A percentile compares a stretch with the other conserved stretches of the same genome.
Conservation (phyloP, 768 basidiomycete species). For the Tricholoma sp. region DNA sequence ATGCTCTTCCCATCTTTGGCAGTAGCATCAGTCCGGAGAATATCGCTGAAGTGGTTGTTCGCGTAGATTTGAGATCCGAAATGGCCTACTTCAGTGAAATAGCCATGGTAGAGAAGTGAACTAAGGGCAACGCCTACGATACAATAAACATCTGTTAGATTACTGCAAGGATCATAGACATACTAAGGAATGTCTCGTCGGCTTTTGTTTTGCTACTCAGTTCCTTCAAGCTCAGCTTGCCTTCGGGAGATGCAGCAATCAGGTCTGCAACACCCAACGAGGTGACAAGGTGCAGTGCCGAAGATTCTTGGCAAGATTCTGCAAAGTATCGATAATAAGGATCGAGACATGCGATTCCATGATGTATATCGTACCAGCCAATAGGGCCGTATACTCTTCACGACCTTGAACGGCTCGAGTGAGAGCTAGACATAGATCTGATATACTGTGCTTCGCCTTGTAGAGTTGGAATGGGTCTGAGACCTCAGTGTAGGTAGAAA, state of each 20-base stretch:
- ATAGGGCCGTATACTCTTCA: conserved; percentile 7
- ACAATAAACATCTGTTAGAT: background rate
- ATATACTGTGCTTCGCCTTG: conserved; percentile 3
- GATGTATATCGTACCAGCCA: background rate
- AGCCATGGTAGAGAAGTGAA: conserved; percentile 3
- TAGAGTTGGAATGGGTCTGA: conserved; percentile 1
- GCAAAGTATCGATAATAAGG: background rate
- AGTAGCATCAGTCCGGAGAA: conserved; percentile 1
- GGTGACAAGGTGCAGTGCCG: conserved; percentile 3
- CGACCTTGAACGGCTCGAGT: conserved; percentile 3
- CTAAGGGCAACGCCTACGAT: conserved; percentile 2
- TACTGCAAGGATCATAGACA: background rate
- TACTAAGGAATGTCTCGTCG: conserved; percentile 1
- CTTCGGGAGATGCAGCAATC: conserved; percentile 1
- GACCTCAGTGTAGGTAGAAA: background rate
- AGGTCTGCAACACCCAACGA: conserved; percentile 3
- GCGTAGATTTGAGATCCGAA: conserved; percentile 2
- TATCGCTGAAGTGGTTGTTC: conserved; percentile 4
- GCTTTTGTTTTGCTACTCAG: background rate
- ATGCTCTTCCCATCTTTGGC: conserved; percentile 1
- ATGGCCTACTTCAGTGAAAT: conserved; percentile 5
- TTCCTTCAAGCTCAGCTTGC: background rate
- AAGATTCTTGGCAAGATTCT: conserved; percentile 8
- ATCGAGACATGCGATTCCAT: background rate
- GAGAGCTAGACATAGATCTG: background rate